Evolutionary conservation across 129 eudicot species (phyloP).

Genomic region (Flaveria ramosissima): DNA sequence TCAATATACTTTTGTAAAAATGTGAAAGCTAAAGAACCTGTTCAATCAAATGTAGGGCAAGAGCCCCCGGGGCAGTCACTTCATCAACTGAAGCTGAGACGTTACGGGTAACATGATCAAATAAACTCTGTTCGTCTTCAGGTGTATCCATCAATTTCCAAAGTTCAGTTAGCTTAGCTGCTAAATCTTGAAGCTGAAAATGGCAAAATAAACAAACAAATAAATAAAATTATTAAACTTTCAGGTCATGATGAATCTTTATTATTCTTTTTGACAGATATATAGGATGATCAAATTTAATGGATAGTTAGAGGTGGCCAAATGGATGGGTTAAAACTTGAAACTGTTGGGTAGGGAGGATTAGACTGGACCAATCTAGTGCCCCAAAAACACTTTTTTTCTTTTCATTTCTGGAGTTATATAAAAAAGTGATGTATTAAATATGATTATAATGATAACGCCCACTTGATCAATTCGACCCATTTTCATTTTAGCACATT

Average conservation of each 20-base stretch:
- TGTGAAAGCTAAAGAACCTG: constrained; percentile 49
- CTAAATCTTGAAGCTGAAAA: constrained; percentile 90
- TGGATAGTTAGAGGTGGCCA: not conserved
- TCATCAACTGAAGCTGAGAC: constrained; percentile 83
- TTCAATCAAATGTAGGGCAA: constrained; percentile 78
- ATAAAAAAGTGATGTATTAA: not conserved
- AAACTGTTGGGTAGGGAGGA: not conserved
- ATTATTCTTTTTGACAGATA: not conserved
- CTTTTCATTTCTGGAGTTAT: not conserved
- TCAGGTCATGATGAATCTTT: constrained; percentile 14
- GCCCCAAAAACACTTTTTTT: not conserved
- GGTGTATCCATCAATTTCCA: constrained; percentile 98
- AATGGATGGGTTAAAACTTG: not conserved
- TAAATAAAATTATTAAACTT: not conserved
- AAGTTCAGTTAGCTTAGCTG: constrained; percentile 72
- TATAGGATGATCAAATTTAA: constrained; percentile 6
- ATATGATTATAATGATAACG: not conserved
- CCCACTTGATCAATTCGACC: not conserved
- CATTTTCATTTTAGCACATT: not conserved
- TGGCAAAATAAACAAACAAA: constrained; percentile 19
- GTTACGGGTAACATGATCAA: constrained; percentile 88
- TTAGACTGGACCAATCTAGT: not conserved
- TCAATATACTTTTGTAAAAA: not conserved
- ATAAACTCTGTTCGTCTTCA: constrained; percentile 72
- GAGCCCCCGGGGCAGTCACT: constrained; percentile 84